Conservation (phyloP, 2,329 filamentous ascomycete species). For the Niveomyces coronatus region DNA sequence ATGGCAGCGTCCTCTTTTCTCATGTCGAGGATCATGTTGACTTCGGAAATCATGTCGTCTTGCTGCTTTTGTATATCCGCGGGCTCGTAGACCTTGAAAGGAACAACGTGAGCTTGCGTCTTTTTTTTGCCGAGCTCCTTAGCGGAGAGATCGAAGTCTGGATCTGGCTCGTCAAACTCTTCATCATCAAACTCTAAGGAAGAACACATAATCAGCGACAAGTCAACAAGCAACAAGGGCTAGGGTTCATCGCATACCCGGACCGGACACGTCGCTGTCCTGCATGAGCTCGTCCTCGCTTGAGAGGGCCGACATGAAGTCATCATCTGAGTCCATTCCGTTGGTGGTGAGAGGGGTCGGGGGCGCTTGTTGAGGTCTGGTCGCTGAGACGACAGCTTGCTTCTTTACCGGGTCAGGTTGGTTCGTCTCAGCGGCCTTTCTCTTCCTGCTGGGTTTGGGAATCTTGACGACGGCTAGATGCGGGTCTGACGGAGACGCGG, state of each 20-base stretch:
- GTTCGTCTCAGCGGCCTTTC: conserved; percentile 56
- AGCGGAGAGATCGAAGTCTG: conserved; percentile 38
- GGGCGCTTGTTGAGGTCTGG: conserved; percentile 35
- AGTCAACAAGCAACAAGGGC: neutral
- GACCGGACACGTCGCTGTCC: conserved; percentile 54
- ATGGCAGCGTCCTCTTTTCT: conserved; percentile 86
- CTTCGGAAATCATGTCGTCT: conserved; percentile 75
- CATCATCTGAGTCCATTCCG: conserved; percentile 91
- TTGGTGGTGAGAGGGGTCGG: conserved; percentile 46
- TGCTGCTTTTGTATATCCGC: conserved; percentile 77
- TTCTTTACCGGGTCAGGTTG: conserved; percentile 39
- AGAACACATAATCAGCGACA: neutral
- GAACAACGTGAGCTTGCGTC: conserved; percentile 70
- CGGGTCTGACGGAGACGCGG: neutral
- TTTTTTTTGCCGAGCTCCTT: conserved; percentile 61
- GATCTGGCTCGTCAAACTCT: conserved; percentile 47
- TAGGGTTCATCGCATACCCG: conserved; percentile 24
- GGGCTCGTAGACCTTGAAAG: conserved; percentile 73
- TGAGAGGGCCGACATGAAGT: conserved; percentile 76
- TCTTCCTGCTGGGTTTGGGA: conserved; percentile 49
- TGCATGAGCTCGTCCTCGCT: conserved; percentile 64
- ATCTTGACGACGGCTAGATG: conserved; percentile 35
- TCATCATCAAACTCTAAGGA: conserved; percentile 48
- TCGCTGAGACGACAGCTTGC: conserved; percentile 47
- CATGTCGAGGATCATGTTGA: conserved; percentile 83